These are phyloP conservation scores for Metschnikowia aberdeeniae DNA, from an alignment of 805 yeast species.

Conservation along the genomic window DNA sequence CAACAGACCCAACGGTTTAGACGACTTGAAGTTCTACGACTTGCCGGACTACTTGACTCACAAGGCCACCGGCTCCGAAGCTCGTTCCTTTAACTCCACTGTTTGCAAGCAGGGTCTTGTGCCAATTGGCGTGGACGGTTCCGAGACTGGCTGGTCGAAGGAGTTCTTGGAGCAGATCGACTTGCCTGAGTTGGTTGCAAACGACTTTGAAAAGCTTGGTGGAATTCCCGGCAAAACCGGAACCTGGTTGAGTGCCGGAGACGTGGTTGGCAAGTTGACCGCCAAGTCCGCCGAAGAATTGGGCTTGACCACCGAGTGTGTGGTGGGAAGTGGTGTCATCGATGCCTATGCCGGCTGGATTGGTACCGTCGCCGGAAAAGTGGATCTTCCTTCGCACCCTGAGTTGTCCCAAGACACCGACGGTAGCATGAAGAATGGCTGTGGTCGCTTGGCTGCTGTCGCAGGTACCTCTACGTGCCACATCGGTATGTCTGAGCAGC, in stretches of 20 bases:
- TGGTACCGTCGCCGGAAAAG: slow-evolving; percentile 93
- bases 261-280: slow-evolving; percentile 71
- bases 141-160: slow-evolving; percentile 83
- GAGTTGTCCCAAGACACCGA: slow-evolving; percentile 44
- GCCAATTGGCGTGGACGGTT: slow-evolving; percentile 87
- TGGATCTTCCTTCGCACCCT: slow-evolving; percentile 55
- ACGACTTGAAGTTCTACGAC: slow-evolving; percentile 80
- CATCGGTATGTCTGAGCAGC: slow-evolving; percentile 76
- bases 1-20: slow-evolving; percentile 60
- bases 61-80: slow-evolving; percentile 82
- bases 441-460: slow-evolving; percentile 92
- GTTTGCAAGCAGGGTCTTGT: slow-evolving; percentile 96
- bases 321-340: slow-evolving; percentile 93
- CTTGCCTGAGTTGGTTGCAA: slow-evolving; percentile 70
- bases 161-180: slow-evolving; percentile 69
- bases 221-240: slow-evolving; percentile 77
- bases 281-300: slow-evolving; percentile 69
- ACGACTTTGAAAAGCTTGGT: slow-evolving; percentile 76
- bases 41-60: slow-evolving; percentile 89
- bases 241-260: slow-evolving; percentile 80
- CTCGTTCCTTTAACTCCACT: slow-evolving; percentile 83
- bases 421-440: slow-evolving; percentile 51
- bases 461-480: slow-evolving; percentile 99
- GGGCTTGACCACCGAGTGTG: slow-evolving; percentile 75
- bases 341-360: slow-evolving; percentile 99